Conservation (phyloP, 306 rosid species). For the Sicyos baderoa region DNA sequence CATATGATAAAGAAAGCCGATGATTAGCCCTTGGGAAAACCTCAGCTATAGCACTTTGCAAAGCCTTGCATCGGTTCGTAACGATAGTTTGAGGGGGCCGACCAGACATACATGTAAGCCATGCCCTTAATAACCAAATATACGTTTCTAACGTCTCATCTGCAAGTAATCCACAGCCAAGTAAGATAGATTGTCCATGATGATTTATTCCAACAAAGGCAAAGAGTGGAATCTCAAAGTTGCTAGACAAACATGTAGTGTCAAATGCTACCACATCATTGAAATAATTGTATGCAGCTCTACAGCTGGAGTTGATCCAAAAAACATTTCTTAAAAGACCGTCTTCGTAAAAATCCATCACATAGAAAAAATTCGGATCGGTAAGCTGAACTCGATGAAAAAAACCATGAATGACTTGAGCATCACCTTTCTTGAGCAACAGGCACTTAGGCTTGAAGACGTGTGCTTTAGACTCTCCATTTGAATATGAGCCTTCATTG, state of each 20-base stretch:
- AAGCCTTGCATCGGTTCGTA: slow-evolving; percentile 54
- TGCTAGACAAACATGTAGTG: slow-evolving; percentile 64
- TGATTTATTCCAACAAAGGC: slow-evolving; percentile 81
- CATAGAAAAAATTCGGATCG: slow-evolving; percentile 77
- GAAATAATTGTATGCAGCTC: slow-evolving; percentile 78
- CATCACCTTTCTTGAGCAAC: slow-evolving; percentile 68
- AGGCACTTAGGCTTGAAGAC: slow-evolving; percentile 38
- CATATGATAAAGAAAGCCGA: slow-evolving; percentile 50
- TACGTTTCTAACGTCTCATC: slow-evolving; percentile 72
- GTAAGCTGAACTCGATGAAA: slow-evolving; percentile 56
- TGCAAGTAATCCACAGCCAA: slow-evolving; percentile 83
- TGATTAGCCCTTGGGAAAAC: slow-evolving; percentile 90
- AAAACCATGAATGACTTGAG: slow-evolving; percentile 49
- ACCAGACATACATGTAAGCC: slow-evolving; percentile 92
- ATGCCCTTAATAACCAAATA: slow-evolving; percentile 89
- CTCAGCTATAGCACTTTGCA: slow-evolving; percentile 72
- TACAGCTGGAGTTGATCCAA: slow-evolving; percentile 82
- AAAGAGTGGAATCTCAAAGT: slow-evolving; percentile 60
- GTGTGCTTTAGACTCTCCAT: slow-evolving; percentile 47
- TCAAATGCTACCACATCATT: slow-evolving; percentile 68
- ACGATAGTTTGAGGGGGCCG: slow-evolving; percentile 88
- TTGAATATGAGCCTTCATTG: slow-evolving; percentile 48
- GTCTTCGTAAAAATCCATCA: slow-evolving; percentile 79
- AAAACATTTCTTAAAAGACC: slow-evolving; percentile 68
- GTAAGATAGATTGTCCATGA: slow-evolving; percentile 63